A percentile compares a stretch with the other conserved stretches of the same genome.
These are phyloP conservation scores for Oldenlandia corymbosa DNA, from an alignment of 257 asterid genomes.

Conservation along the genomic window DNA sequence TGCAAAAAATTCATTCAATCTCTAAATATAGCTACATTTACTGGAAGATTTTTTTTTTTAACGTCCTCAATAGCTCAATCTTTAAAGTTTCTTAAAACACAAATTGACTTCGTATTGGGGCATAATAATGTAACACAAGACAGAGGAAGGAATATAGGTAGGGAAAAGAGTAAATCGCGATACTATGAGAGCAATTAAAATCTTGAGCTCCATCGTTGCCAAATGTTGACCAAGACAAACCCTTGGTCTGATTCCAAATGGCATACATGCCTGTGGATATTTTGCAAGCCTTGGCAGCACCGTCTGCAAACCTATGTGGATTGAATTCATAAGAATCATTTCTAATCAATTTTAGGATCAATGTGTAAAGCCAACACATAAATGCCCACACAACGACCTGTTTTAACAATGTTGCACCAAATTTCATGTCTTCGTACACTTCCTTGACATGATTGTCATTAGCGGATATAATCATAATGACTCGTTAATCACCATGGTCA, in stretches of 20 bases:
- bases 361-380: slow-evolving; percentile 36
- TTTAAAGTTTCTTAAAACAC: slow-evolving; percentile 24
- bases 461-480: slow-evolving; percentile 52
- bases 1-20: no score
- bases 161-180: slow-evolving; percentile 38
- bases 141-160: slow-evolving; percentile 38
- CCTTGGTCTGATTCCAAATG: slow-evolving; percentile 58
- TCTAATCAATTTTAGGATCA: slow-evolving; percentile 48
- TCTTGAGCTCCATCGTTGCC: slow-evolving; percentile 50
- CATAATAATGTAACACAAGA: slow-evolving; percentile 36
- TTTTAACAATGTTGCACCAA: slow-evolving; percentile 29
- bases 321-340: slow-evolving; percentile 40
- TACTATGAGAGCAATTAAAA: slow-evolving; percentile 30
- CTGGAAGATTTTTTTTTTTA: no score
- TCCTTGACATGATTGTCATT: slow-evolving; percentile 43
- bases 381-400: slow-evolving; percentile 43
- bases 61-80: no score
- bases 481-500: slow-evolving; percentile 49
- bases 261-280: slow-evolving; percentile 44
- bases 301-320: slow-evolving; percentile 46
- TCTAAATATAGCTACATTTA: no score
- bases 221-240: slow-evolving; percentile 49
- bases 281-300: slow-evolving; percentile 52
- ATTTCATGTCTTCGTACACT: slow-evolving; percentile 43
- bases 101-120: slow-evolving; percentile 42